Base-by-base conservation (phyloP, 129 eudicot species). In the Escallonia herrerae region DNA sequence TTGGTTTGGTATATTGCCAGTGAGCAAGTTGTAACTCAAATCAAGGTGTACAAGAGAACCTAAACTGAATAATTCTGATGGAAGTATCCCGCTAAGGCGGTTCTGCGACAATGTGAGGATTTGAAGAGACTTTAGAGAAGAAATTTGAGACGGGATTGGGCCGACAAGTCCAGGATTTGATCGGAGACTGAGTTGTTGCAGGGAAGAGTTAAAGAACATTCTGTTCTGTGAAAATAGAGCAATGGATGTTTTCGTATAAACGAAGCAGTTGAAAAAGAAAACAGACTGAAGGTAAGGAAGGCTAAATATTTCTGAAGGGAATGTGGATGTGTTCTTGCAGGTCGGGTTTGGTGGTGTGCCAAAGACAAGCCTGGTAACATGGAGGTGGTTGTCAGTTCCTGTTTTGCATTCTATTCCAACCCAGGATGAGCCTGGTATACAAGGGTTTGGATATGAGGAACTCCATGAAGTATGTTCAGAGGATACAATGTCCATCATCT, bases 101-200 rank as follows among this genome's bases (percentile, higher is more conserved):
- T 83, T 86, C 63, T 86, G 95, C 0, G 97, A 86, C 68, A 90
- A 58, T 37, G 97, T 90, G 72, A 90, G 89, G 58, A 90, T 80
- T 61, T 77, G 90, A 11, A 90, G 90, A 8, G 95, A 83, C 43
- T 75, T 64, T 5, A 90, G 55, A 8, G 88, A 72, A 44, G 85
- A 81, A 2, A 90, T 41, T 48, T 83, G 86, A 64, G 82, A 56
- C 22, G 97, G 90, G 60, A 90, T 83, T 5, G 79, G 40, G 52
- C 95, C 97, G 15, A 77, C 72, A 13, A 90, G 76, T 54, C 75
- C 76, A 14, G 84, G 85, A 62, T 90, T 90, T 68, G 97, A 78
- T 63, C 86, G 64, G 14, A 90, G 71, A 48, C 97, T 86, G n/a
- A 86, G 84, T 51, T 90, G 97, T 48, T 83, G 84, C 5, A 90